A percentile compares a stretch with the other conserved stretches of the same genome.
These are phyloP conservation scores for Pseudogymnoascus sp. DNA, from an alignment of 2,329 filamentous ascomycete genomes.

Conservation along the genomic window DNA sequence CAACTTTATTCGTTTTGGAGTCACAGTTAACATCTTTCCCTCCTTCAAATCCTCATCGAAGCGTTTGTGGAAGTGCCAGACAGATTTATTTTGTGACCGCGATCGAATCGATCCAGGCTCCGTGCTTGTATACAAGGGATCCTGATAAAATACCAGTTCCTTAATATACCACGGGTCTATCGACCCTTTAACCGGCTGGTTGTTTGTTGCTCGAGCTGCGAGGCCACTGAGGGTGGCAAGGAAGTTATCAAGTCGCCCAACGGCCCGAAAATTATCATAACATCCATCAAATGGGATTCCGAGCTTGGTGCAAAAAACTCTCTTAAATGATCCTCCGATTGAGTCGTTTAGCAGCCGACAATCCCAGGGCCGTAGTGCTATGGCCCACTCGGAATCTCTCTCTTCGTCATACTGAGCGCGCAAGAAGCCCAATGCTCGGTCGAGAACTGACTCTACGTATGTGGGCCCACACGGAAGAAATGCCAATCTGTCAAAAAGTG, in stretches of 20 bases:
- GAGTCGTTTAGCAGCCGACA: neutral
- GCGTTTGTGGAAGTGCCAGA: neutral
- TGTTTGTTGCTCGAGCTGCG: neutral
- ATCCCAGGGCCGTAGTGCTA: neutral
- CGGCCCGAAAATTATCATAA: neutral
- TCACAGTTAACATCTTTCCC: neutral
- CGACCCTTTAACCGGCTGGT: neutral
- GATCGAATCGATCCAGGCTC: neutral
- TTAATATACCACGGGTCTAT: neutral
- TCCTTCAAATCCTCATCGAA: neutral
- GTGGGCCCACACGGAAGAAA: neutral
- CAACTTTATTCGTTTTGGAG: neutral
- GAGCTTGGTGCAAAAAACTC: neutral
- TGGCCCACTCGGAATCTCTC: neutral
- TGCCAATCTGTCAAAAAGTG: neutral
- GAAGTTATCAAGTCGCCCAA: neutral
- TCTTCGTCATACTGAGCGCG: neutral
- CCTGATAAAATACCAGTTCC: slow-evolving; percentile 1
- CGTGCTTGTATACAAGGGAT: neutral
- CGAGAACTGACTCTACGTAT: neutral
- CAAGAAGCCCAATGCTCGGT: slow-evolving; percentile 2
- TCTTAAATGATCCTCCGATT: neutral
- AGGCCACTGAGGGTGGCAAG: neutral
- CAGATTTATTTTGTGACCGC: neutral
- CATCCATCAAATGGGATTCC: neutral